These are phyloP conservation scores for Iodosphaeria phyllophila DNA, from an alignment of 2,329 filamentous ascomycete species.

Conservation along the genomic window DNA sequence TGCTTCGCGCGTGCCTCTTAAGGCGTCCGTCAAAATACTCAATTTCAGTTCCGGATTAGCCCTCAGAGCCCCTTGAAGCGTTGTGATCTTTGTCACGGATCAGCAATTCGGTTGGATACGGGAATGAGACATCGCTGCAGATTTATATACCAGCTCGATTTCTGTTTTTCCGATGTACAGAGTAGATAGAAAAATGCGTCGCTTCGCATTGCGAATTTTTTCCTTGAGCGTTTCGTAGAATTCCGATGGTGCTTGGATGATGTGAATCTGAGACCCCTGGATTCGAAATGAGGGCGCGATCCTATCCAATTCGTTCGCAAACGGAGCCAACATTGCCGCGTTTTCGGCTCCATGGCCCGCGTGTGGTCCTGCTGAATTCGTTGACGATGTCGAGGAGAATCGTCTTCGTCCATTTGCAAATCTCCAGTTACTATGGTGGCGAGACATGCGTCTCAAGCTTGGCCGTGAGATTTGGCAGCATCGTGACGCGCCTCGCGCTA, in stretches of 20 bases:
- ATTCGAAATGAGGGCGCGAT: constrained; percentile 85
- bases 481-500: constrained; percentile 9
- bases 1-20: constrained; percentile 80
- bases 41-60: constrained; percentile 60
- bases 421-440: constrained; percentile 10
- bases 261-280: constrained; percentile 57
- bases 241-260: constrained; percentile 64
- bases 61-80: constrained; percentile 55
- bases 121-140: constrained; percentile 5
- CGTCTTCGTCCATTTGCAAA: no score
- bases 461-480: constrained; percentile 12
- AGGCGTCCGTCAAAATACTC: constrained; percentile 77
- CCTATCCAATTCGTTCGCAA: constrained; percentile 60
- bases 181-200: constrained; percentile 80
- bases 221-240: constrained; percentile 84
- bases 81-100: constrained; percentile 38
- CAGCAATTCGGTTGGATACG: constrained; percentile 3
- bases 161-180: constrained; percentile 93
- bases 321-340: constrained; percentile 27
- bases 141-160: constrained; percentile 48
- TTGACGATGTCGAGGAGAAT: no score
- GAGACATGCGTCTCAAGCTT: constrained; percentile 5
- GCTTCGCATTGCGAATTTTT: constrained; percentile 66
- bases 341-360: no score
- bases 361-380: no score